Evolutionary conservation across 345 rosid genomes (phyloP).

Genomic region (Melastoma malabathricum): DNA sequence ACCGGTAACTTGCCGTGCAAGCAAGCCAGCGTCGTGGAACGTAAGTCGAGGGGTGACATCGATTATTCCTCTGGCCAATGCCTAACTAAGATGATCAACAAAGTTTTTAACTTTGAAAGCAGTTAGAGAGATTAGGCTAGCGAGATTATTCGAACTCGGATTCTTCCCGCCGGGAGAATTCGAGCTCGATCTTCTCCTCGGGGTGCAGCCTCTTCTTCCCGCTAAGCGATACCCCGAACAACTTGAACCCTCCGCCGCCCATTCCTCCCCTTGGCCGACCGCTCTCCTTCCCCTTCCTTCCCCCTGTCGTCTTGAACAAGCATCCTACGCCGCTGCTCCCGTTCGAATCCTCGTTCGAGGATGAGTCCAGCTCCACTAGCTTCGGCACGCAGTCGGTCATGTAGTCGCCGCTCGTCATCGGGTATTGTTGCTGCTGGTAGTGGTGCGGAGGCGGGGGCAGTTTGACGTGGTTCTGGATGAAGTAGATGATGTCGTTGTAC

Average conservation of each 20-base stretch:
- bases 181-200: constrained; percentile 15
- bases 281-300: constrained; percentile 7
- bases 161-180: too few relatives aligned
- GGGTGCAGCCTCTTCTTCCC: constrained; percentile 37
- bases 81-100: too few relatives aligned
- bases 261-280: constrained; percentile 12
- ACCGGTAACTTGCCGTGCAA: too few relatives aligned
- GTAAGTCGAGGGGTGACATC: too few relatives aligned
- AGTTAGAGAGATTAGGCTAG: too few relatives aligned
- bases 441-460: constrained; percentile 8
- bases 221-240: constrained; percentile 35
- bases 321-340: constrained; percentile 1
- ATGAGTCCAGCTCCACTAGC: constrained; percentile 19
- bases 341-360: constrained; percentile 3
- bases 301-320: neutral
- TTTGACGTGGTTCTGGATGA: constrained; percentile 48
- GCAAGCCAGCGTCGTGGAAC: too few relatives aligned
- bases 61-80: too few relatives aligned
- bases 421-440: neutral
- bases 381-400: neutral
- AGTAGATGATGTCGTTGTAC: constrained; percentile 48
- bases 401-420: neutral
- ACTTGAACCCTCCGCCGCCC: constrained; percentile 19
- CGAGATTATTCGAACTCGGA: too few relatives aligned
- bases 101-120: too few relatives aligned